Evolutionary conservation across 768 basidiomycete genomes (phyloP).

Genomic region (Termitomyces titanicus): DNA sequence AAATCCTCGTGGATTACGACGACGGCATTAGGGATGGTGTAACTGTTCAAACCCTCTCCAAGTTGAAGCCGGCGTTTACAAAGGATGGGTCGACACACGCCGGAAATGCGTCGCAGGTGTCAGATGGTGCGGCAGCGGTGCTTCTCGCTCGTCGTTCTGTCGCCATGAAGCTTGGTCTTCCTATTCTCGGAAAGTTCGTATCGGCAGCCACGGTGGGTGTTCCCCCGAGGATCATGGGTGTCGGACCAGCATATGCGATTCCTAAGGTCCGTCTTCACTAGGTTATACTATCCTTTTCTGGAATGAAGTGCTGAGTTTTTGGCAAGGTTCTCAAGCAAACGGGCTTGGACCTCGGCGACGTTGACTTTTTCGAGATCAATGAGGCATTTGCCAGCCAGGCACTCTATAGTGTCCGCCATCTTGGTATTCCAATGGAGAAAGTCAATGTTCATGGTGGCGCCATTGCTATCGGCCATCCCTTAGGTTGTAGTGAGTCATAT

Average conservation of each 20-base stretch:
- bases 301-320: neutral
- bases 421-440: conserved; percentile 71
- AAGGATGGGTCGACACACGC: conserved; percentile 79
- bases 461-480: conserved; percentile 87
- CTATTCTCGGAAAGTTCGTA: conserved; percentile 85
- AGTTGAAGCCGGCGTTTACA: conserved; percentile 84
- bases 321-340: conserved; percentile 52
- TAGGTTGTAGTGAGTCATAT: conserved; percentile 68
- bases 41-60: conserved; percentile 71
- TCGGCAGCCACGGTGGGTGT: conserved; percentile 71
- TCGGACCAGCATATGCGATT: conserved; percentile 89
- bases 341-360: conserved; percentile 62
- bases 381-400: conserved; percentile 89
- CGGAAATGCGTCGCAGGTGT: conserved; percentile 85
- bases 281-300: neutral
- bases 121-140: conserved; percentile 91
- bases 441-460: conserved; percentile 88
- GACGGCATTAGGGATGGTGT: conserved; percentile 88
- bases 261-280: conserved; percentile 40
- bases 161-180: conserved; percentile 79
- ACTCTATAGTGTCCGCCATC: conserved; percentile 64
- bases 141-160: conserved; percentile 76
- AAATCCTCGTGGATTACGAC: conserved; percentile 73
- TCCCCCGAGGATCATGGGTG: conserved; percentile 89
- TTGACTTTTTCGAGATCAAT: conserved; percentile 93